phyloP scores from a whole-genome alignment of 176 grass and related monocot species.

The Zoysia pacifica region DNA sequence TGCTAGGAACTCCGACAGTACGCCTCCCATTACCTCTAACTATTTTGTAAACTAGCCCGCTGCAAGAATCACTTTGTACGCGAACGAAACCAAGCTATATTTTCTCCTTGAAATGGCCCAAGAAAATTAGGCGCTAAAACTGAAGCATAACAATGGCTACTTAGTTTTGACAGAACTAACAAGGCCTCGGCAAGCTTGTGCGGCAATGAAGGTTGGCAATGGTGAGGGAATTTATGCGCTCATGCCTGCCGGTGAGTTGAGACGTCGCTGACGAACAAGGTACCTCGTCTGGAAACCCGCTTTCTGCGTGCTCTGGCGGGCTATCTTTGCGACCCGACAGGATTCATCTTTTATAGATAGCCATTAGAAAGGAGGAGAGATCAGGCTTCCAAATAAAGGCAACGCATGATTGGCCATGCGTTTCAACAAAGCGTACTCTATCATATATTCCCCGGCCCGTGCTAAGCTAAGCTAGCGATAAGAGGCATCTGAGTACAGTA shows the following conservation, averaged over 20 bases:
- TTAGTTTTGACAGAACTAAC: neutral
- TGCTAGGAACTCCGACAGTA: constrained; percentile 47
- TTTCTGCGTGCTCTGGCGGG: neutral
- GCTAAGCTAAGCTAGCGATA: neutral
- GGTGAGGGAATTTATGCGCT: neutral
- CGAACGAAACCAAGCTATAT: no score
- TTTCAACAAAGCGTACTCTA: neutral
- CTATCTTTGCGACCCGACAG: neutral
- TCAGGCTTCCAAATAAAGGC: neutral
- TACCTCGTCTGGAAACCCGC: neutral
- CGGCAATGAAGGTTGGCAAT: neutral
- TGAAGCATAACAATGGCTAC: no score
- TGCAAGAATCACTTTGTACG: no score
- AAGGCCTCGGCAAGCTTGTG: neutral
- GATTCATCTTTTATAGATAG: neutral
- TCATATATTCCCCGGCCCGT: neutral
- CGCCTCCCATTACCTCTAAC: constrained; percentile 48
- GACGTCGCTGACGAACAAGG: neutral
- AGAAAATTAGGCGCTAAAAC: no score
- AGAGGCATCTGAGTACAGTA: neutral
- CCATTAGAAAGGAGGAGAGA: neutral
- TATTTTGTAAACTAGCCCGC: no score
- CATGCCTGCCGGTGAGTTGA: neutral
- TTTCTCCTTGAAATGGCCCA: no score
- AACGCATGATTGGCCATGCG: neutral